These are phyloP conservation scores for Eucalyptus tenuipes DNA, from an alignment of 345 rosid species.

Conservation along the genomic window DNA sequence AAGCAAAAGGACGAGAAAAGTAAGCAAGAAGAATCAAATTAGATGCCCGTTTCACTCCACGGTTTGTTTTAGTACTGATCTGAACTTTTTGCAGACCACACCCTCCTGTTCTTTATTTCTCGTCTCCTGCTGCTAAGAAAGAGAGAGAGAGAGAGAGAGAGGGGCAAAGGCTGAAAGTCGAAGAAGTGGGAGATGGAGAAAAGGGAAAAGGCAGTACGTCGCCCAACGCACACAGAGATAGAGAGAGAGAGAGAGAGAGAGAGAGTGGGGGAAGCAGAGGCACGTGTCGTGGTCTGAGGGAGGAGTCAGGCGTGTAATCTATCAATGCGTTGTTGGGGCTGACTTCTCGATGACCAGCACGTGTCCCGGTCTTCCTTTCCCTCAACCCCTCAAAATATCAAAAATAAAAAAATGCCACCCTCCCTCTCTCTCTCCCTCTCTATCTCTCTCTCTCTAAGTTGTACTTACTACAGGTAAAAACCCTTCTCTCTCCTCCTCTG, in stretches of 20 bases:
- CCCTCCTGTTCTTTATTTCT: neutral
- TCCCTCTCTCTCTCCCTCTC: neutral
- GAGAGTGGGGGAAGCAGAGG: neutral
- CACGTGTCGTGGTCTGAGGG: neutral
- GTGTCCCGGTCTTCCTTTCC: neutral
- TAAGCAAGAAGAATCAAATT: neutral
- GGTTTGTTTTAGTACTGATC: neutral
- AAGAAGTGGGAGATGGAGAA: neutral
- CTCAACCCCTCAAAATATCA: neutral
- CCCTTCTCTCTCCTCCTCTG: neutral
- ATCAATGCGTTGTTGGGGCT: neutral
- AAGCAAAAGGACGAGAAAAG: neutral
- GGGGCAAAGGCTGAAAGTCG: neutral
- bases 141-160: neutral
- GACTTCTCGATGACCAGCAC: constrained; percentile 3
- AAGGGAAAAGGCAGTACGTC: neutral
- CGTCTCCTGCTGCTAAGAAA: neutral
- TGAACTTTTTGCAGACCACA: neutral
- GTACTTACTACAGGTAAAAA: neutral
- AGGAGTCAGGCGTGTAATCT: neutral
- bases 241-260: neutral
- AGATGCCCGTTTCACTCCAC: neutral
- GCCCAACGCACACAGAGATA: neutral
- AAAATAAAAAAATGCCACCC: neutral
- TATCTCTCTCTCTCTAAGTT: neutral